Conservation (phyloP, 805 yeast genomes). For the Lipomyces orientalis region DNA sequence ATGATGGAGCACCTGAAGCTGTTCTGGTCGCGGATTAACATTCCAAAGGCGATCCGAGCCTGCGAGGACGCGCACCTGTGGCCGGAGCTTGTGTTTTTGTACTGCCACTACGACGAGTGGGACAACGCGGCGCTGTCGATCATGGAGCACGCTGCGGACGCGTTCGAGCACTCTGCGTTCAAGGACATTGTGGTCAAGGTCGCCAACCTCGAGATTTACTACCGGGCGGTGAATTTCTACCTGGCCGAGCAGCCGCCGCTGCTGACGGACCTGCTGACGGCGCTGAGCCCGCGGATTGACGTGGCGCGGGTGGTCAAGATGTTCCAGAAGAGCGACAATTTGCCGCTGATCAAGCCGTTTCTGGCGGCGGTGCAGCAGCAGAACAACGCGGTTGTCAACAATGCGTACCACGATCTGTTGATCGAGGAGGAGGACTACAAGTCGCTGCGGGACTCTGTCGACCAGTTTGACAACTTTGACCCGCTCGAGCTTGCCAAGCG, state of each 20-base stretch:
- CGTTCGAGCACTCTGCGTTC: slow-evolving; percentile 92
- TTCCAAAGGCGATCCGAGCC: slow-evolving; percentile 95
- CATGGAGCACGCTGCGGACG: slow-evolving; percentile 92
- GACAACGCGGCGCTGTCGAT: slow-evolving; percentile 96
- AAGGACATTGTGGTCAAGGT: slow-evolving; percentile 95
- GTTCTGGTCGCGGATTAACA: slow-evolving; percentile 97
- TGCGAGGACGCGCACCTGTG: slow-evolving; percentile 93
- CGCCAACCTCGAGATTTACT: slow-evolving; percentile 93
- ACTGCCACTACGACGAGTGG: slow-evolving; percentile 99
- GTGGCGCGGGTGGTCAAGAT: slow-evolving; percentile 88
- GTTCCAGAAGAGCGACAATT: slow-evolving; percentile 92
- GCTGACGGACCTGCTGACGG: slow-evolving; percentile 82
- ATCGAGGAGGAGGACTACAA: slow-evolving; percentile 97
- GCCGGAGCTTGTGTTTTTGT: slow-evolving; percentile 94
- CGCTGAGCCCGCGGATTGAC: slow-evolving; percentile 85
- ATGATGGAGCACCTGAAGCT: slow-evolving; percentile 95
- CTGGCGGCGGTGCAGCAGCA: slow-evolving; percentile 87
- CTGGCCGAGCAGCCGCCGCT: slow-evolving; percentile 90
- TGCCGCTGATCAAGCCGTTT: slow-evolving; percentile 95
- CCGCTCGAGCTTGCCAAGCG: slow-evolving; percentile 90
- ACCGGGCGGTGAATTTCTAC: slow-evolving; percentile 95
- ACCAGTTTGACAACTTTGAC: slow-evolving; percentile 88
- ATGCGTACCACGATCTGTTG: slow-evolving; percentile 92
- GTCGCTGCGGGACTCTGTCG: slow-evolving; percentile 84
- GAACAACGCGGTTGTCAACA: slow-evolving; percentile 88